Conservation (phyloP, 257 asterid genomes). For the Agastache rugosa region DNA sequence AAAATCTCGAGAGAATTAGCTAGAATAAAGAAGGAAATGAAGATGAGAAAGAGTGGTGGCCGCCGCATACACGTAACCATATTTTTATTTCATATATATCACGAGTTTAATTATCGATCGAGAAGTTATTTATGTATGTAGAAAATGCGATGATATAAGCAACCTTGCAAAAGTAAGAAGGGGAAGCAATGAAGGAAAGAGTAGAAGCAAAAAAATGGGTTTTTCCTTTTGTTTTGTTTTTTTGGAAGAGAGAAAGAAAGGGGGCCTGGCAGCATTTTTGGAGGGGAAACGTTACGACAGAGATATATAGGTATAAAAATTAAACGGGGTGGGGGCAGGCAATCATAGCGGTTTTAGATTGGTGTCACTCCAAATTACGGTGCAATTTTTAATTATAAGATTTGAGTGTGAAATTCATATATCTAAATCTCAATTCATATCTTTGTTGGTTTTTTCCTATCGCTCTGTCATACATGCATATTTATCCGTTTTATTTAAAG, state of each 20-base stretch:
- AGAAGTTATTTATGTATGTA: background rate
- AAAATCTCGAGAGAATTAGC: background rate
- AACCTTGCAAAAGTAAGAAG: background rate
- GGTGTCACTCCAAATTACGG: constrained; percentile 39
- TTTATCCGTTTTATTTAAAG: constrained; percentile 38
- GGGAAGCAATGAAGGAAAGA: constrained; percentile 25
- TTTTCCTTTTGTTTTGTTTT: background rate
- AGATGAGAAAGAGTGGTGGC: constrained; percentile 5
- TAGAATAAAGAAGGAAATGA: constrained; percentile 22
- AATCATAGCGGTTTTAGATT: constrained; percentile 31
- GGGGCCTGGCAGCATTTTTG: constrained; percentile 25
- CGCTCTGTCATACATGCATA: constrained; percentile 37
- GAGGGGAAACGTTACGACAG: constrained; percentile 43
- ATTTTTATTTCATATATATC: background rate
- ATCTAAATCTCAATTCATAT: background rate
- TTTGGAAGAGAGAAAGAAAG: background rate
- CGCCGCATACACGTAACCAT: constrained; percentile 32
- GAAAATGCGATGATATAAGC: background rate
- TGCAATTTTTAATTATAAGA: constrained; percentile 24
- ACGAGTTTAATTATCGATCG: background rate
- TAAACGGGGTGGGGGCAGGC: background rate
- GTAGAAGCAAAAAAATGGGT: constrained; percentile 41
- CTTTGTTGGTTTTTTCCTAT: constrained; percentile 39
- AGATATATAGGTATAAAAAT: constrained; percentile 27
- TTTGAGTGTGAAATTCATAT: background rate